Evolutionary conservation across 139 green algal genomes (phyloP).

Genomic region (Closterium sp.): DNA sequence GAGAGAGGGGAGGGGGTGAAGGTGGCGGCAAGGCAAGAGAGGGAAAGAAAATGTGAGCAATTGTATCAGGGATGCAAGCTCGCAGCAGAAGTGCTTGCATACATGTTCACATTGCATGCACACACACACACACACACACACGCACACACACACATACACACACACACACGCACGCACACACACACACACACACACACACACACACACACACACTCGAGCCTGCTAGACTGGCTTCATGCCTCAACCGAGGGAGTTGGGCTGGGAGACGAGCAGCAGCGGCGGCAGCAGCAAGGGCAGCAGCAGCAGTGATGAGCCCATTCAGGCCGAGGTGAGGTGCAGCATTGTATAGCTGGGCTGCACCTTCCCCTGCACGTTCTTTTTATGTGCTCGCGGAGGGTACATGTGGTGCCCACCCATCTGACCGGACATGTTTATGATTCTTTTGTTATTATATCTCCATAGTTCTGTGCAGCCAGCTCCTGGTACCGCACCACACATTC

Average conservation of each 20-base stretch:
- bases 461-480: too few relatives aligned
- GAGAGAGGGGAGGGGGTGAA: too few relatives aligned
- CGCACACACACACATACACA: too few relatives aligned
- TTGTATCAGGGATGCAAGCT: neutral
- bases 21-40: too few relatives aligned
- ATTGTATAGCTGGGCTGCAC: neutral
- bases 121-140: too few relatives aligned
- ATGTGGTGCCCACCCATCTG: neutral
- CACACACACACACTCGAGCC: too few relatives aligned
- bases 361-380: neutral
- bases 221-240: too few relatives aligned
- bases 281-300: neutral
- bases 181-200: too few relatives aligned
- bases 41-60: neutral
- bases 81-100: neutral
- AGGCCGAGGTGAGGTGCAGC: neutral
- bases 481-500: too few relatives aligned
- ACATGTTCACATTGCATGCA: neutral
- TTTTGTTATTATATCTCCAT: too few relatives aligned
- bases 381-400: neutral
- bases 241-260: neutral
- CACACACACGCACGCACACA: too few relatives aligned
- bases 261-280: neutral
- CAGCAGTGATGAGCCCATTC: neutral
- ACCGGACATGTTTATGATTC: neutral